Percentiles rank a stretch among this genome's conserved stretches.
phyloP scores from a whole-genome alignment of 2,329 filamentous ascomycete genomes.

The Paracoccidioides lutzii region DNA sequence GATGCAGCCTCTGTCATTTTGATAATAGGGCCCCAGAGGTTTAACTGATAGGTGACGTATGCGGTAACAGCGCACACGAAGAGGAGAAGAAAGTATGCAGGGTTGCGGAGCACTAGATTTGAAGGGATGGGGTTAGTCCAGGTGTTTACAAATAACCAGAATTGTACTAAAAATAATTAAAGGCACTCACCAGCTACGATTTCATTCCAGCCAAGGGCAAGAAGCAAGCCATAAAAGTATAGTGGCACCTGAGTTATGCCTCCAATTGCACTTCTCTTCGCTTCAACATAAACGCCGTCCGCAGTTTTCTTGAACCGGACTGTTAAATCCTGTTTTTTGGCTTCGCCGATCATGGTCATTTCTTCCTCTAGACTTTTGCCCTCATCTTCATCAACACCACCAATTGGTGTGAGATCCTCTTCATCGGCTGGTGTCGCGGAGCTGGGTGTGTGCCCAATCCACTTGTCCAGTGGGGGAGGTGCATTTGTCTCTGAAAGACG shows the following conservation, averaged over 20 bases:
- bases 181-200: slow-evolving; percentile 73
- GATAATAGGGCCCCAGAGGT: slow-evolving; percentile 88
- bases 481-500: slow-evolving; percentile 59
- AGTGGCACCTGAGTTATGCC: slow-evolving; percentile 86
- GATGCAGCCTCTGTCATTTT: slow-evolving; percentile 88
- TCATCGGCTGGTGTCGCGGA: slow-evolving; percentile 72
- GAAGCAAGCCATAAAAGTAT: slow-evolving; percentile 82
- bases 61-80: slow-evolving; percentile 62
- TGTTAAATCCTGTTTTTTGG: slow-evolving; percentile 80
- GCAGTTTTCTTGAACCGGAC: slow-evolving; percentile 97
- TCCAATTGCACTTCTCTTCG: slow-evolving; percentile 90
- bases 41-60: slow-evolving; percentile 86
- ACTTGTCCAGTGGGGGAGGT: slow-evolving; percentile 69
- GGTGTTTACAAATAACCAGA: not conserved
- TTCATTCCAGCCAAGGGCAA: slow-evolving; percentile 97
- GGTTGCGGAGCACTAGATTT: slow-evolving; percentile 71
- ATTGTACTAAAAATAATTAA: not conserved
- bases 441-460: slow-evolving; percentile 65
- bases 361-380: slow-evolving; percentile 92
- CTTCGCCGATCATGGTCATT: slow-evolving; percentile 84
- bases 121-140: slow-evolving; percentile 1
- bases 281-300: slow-evolving; percentile 94
- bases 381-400: slow-evolving; percentile 86
- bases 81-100: slow-evolving; percentile 80
- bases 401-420: slow-evolving; percentile 77